These are phyloP conservation scores for Fragaria iinumae DNA, from an alignment of 306 rosid species.

Conservation along the genomic window DNA sequence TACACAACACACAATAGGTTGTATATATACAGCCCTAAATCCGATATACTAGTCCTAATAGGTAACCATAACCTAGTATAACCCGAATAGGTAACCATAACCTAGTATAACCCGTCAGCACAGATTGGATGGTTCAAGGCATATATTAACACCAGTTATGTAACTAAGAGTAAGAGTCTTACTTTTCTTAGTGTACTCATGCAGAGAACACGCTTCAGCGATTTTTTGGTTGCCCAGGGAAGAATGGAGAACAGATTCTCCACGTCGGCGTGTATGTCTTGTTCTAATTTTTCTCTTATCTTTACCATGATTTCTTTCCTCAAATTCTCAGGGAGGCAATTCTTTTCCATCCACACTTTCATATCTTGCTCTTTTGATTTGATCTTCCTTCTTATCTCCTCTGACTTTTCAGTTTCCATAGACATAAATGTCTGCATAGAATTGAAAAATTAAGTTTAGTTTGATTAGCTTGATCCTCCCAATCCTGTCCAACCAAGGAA, in stretches of 20 bases:
- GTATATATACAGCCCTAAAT: too few species aligned
- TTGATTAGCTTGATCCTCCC: neutral
- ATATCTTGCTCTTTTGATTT: constrained; percentile 24
- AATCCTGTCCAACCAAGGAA: neutral
- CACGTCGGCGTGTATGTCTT: constrained; percentile 16
- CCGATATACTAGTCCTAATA: too few species aligned
- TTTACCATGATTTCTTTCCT: constrained; percentile 19
- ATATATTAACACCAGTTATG: too few species aligned
- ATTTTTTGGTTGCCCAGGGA: constrained; percentile 66
- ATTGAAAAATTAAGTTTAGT: too few species aligned
- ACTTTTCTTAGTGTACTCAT: constrained; percentile 56
- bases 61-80: too few species aligned
- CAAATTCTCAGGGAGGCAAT: constrained; percentile 9
- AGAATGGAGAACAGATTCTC: constrained; percentile 55
- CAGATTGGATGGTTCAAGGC: too few species aligned
- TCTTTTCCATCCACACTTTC: constrained; percentile 25
- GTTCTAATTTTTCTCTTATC: constrained; percentile 11
- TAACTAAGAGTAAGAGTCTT: constrained; percentile 10
- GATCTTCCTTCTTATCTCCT: constrained; percentile 52
- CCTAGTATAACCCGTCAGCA: too few species aligned
- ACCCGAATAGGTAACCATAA: too few species aligned
- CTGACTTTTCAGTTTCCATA: constrained; percentile 58
- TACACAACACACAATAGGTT: too few species aligned
- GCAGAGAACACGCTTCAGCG: constrained; percentile 66
- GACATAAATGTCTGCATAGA: constrained; percentile 60